phyloP scores from a whole-genome alignment of 2,329 filamentous ascomycete genomes.

The Dichotomopilus funicola region DNA sequence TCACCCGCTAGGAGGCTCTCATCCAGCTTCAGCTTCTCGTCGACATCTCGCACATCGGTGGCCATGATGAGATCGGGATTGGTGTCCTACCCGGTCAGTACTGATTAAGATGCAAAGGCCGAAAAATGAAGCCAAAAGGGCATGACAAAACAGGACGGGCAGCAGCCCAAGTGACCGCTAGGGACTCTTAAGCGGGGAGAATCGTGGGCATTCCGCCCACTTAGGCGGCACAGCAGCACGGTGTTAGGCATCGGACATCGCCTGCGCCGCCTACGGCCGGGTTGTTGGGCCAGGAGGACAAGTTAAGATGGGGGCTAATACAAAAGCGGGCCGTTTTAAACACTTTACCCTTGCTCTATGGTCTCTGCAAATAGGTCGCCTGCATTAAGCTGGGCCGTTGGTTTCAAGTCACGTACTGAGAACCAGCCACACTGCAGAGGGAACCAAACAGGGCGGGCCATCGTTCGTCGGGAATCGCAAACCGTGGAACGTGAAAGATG shows the following conservation, averaged over 20 bases:
- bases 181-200: background rate
- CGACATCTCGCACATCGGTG: constrained; percentile 13
- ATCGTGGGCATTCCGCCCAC: background rate
- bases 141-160: background rate
- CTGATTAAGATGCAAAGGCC: background rate
- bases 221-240: constrained; percentile 4
- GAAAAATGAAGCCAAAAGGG: no score
- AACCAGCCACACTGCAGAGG: background rate
- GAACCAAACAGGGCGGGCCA: background rate
- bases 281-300: background rate
- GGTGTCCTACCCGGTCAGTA: background rate
- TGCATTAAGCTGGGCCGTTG: constrained; percentile 5
- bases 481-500: no score
- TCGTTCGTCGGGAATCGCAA: background rate
- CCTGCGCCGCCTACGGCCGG: constrained; percentile 4
- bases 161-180: background rate
- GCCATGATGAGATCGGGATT: constrained; percentile 8
- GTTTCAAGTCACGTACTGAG: constrained; percentile 5
- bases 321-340: constrained; percentile 8
- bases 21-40: constrained; percentile 15
- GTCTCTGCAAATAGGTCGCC: constrained; percentile 1
- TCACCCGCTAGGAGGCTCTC: constrained; percentile 17
- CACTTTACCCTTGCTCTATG: background rate
- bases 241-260: background rate
- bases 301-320: constrained; percentile 11